Evolutionary conservation across 1,284 basidiomycete genomes (phyloP), one percentile per base, ranked within the genome.

Genomic region (Caloboletus inedulis): DNA sequence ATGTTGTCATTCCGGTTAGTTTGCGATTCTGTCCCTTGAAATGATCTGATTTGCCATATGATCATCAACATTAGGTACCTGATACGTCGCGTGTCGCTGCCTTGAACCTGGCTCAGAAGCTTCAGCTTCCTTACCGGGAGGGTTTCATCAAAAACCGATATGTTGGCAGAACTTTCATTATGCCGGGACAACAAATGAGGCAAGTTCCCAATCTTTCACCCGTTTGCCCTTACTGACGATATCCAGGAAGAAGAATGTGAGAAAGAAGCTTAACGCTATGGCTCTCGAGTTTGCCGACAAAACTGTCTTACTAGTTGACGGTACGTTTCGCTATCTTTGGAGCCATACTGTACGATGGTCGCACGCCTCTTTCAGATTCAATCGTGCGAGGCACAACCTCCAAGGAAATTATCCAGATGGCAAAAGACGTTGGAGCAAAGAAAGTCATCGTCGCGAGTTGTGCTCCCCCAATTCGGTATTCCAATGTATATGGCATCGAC

Each of bases 141-240:
- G 97, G 97, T 3, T 99, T 99, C 70, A 87, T 99, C 64, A 99
- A 99, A 79, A 99, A 99, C 73, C 87, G 97, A 43, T 99, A 99
- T 74, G 93, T 99, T 43, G 97, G 96, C 3, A 78, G 97, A 57
- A 99, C 97, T 0, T 99, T 99, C 72, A 99, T 99, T 75, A 99
- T 99, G 97, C 96, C 97, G 8, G 97, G 96, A 23, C 97, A 99
- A 69, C 87, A 90, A 69, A 89, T 90, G 82, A 81, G 91, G 86
- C 84, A 60, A 14, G 56, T 39, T 41, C 29, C 27, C 34, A 41
- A 9, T 44, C 31, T 36, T 46, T 44, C 44, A 18, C 46, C 39
- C 10, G 25, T 13, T 45, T 12, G 3, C 16, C 14, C 23, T 13
- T 48, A 29, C 44, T 61, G 43, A 66, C 25, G 21, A 40, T 51